Conservation (phyloP, 164 flowering plant species). For the Stephania yunnanensis region DNA sequence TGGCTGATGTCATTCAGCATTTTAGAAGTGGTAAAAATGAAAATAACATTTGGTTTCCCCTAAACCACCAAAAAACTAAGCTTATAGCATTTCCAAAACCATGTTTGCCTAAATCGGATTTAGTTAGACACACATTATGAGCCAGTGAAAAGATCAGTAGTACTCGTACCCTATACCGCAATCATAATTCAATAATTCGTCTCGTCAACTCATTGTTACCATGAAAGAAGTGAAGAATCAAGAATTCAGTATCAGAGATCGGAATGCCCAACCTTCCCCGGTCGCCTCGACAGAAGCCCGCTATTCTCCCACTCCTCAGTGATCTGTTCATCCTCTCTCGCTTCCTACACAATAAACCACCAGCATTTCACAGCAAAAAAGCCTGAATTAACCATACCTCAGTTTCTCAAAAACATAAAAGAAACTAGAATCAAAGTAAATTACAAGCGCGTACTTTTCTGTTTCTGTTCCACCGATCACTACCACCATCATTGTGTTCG, state of each 20-base stretch:
- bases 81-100: background rate
- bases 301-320: slow-evolving; percentile 23
- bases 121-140: background rate
- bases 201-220: background rate
- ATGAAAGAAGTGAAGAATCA: background rate
- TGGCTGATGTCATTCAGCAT: background rate
- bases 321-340: slow-evolving; percentile 22
- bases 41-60: background rate
- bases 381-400: background rate
- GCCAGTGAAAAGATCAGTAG: background rate
- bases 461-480: slow-evolving; percentile 12
- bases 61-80: background rate
- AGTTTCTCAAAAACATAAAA: no score
- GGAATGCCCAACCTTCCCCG: slow-evolving; percentile 27
- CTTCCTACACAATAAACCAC: slow-evolving; percentile 26
- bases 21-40: background rate
- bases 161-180: no score
- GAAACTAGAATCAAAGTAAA: background rate
- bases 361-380: background rate
- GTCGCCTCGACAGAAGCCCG: slow-evolving; percentile 22
- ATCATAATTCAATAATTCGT: background rate
- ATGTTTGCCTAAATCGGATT: background rate
- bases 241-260: background rate
- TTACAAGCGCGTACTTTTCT: background rate
- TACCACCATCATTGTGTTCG: slow-evolving; percentile 25